Evolutionary conservation across 768 basidiomycete genomes (phyloP), one percentile per base, ranked within the genome.

Genomic region (Calocera cornea): DNA sequence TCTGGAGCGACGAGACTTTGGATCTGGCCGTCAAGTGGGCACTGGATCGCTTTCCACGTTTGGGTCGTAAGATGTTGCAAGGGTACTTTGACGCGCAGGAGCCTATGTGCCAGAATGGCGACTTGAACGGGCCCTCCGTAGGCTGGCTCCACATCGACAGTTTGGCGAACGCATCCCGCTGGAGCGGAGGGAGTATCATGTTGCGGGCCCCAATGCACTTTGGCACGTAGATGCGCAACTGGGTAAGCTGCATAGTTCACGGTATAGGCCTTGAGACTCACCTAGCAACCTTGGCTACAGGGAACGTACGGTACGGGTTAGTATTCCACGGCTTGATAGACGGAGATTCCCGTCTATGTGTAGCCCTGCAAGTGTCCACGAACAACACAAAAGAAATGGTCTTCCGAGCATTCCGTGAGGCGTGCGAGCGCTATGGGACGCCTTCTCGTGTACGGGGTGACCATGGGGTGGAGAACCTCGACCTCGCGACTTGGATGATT

Each of bases 381-480:
- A 60, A 60, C 54, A 78, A 78, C 49, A 17, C 33, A 2, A 71
- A 75, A 11, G 10, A 8, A 16, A 78, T 69, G 0, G 75, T 78
- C 0, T 64, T 76, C 0, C 8, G 70, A 1, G 44, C 75, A 5
- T 78, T 78, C 63, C 34, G 71, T 0, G 17, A 34, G 16, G 72
- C 72, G 0, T 54, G 69, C 2, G 1, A n/a, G 2, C 19, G 12
- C 19, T 31, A 65, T 33, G 68, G 68, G 3, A 44, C 34, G 17
- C 68, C 68, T 1, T 66, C 41, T 1, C 33, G 64, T 16, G 38
- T 50, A 5, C 41, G 54, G 2, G 68, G 68, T 1, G 64, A 68
- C 38, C 44, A 65, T 2, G 68, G 65, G 31, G 14, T 41, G 11
- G 44, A 68, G 31, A 68, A 68, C 50, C 64, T 68, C 3, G 11